Base-by-base conservation (phyloP, 305 asterid genomes). In the Fraxinus xanthoxyloides region DNA sequence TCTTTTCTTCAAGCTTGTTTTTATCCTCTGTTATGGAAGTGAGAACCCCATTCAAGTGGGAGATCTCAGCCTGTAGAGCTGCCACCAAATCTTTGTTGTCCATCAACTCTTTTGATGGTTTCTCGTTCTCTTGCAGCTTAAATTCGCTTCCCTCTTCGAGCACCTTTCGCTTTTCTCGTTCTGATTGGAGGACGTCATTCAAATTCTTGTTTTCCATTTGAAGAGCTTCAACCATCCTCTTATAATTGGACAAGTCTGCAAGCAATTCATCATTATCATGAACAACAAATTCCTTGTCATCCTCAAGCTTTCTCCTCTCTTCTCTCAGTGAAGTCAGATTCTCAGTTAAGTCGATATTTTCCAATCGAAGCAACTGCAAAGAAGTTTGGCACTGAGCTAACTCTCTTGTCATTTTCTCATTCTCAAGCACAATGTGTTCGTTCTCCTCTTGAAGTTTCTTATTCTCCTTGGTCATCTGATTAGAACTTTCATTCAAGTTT, bases 1-100 rank as follows among this genome's bases (percentile, higher is more conserved):
- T 90, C 89, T 91, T 97, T 82, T 90, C 90, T 81, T 86, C 91
- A 84, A 86, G 85, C 85, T 80, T 90, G 85, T 82, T 89, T 84
- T 81, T 92, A 81, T 88, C 92, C 82, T 87, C 94, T 61, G 82
- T 85, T 48, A 89, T 84, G 34, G 87, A 85, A 13, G 76, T 78
- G 77, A 90, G 85, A 35, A 34, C 83, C 75, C 83, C 85, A 31
- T 83, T 87, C 81, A 86, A 83, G 80, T 87, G 83, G 54, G 91
- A 82, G 85, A 92, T 85, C 82, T 93, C 94, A 78, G 74, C 84
- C 86, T 89, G 93, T 83, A 91, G 94, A 79, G 86, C 87, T 77
- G 79, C 89, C 84, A 90, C 82, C 86, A 87, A 85, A 80, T 82
- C 87, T 87, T 87, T 86, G 75, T 83, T 77, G 83, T 83, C 86